Evolutionary conservation across 2,329 filamentous ascomycete species (phyloP), one percentile per base, ranked within the genome.

Genomic region (Gyromitra esculenta): DNA sequence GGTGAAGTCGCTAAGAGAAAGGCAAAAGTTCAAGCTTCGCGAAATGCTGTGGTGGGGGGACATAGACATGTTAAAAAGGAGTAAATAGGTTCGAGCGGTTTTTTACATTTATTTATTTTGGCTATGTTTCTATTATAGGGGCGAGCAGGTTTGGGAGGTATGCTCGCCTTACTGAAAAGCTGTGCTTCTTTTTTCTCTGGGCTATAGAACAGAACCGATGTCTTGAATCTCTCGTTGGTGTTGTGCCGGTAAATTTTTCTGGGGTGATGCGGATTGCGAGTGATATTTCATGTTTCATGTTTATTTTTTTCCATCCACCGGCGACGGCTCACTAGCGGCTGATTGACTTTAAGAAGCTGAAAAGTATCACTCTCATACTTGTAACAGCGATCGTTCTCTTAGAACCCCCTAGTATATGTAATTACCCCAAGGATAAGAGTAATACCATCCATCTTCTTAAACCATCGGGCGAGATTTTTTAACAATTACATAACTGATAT

Each of bases 1-100:
- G 87, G 86, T 89, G 82, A 90, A 89, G 72, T 97, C 96, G 86
- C 90, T 91, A 83, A 73, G 43, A 60, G 72, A 54, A 25, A 76
- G 73, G 50, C 35, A 7, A 77, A 78, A 39, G 31, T 75, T 39
- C 39, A 80, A 25, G 48, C 63, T 15, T 59, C 45, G 11, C 25
- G 75, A 21, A 77, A 67, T 18, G 78, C 77, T n/a, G 21, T 18
- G 31, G 67, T 37, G 54, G 15, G 60, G 13, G 60, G 67, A 39
- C 35, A 39, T 57, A 37, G 54, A 57, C 54, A 57, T 57, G 31
- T 18, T n/a, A 57, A 39, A 37, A 64, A 52, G 9, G 35, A 39
- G 31, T 73, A 57, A n/a, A 54, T 63, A 15, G 5, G 52, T 54
- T 31, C 43, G 25, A 37, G 57, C 31, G 54, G 4, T 31, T 31